Evolutionary conservation across 345 rosid genomes (phyloP).

Genomic region (Hibiscus syriacus): DNA sequence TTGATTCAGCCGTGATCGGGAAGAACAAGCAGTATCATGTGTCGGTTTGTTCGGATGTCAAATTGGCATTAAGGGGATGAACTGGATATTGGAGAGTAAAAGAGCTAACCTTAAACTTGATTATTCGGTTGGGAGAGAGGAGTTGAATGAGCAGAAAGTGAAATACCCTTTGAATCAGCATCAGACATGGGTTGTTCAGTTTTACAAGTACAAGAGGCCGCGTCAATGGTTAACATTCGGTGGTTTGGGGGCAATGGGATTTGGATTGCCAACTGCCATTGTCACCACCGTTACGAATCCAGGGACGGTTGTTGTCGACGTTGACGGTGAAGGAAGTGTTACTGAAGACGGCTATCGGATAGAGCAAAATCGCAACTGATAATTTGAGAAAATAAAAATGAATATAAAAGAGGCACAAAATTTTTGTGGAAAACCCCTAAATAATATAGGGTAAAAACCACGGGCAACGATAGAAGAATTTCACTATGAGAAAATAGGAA

Average conservation of each 20-base stretch:
- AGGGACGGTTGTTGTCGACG: constrained; percentile 34
- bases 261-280: constrained; percentile 83
- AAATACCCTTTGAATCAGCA: constrained; percentile 72
- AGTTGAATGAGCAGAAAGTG: constrained; percentile 55
- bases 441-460: too few relatives aligned
- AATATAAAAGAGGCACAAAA: too few relatives aligned
- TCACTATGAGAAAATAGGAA: too few relatives aligned
- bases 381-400: too few relatives aligned
- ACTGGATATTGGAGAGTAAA: constrained; percentile 47
- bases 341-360: too few relatives aligned
- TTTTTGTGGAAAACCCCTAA: too few relatives aligned
- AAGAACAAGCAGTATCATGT: constrained; percentile 93
- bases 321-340: constrained; percentile 69
- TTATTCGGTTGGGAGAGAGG: constrained; percentile 62
- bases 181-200: constrained; percentile 25
- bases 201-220: constrained; percentile 79
- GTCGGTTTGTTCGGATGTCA: constrained; percentile 76
- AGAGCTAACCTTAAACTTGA: constrained; percentile 38
- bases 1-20: constrained; percentile 88
- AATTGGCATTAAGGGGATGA: constrained; percentile 72
- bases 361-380: too few relatives aligned
- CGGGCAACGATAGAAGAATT: too few relatives aligned
- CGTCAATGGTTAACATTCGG: constrained; percentile 84
- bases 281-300: neutral
- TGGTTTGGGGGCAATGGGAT: constrained; percentile 97